These are phyloP conservation scores for Talaromyces nanjingensis DNA, from an alignment of 495 filamentous ascomycete species.

Conservation along the genomic window DNA sequence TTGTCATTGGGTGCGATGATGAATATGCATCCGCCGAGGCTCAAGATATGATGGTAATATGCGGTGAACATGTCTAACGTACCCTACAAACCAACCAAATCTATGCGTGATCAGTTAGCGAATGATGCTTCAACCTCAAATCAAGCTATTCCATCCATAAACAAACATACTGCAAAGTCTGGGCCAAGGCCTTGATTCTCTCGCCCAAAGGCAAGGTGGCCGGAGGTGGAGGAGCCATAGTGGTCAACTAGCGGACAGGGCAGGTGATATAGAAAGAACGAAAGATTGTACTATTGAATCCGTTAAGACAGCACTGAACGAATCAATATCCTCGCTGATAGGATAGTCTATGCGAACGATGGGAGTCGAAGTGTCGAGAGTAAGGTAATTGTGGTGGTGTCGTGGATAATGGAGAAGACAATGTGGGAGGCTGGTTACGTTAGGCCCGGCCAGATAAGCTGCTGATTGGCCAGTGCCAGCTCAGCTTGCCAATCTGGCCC, in stretches of 20 bases:
- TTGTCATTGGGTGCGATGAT: background rate
- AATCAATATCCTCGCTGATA: background rate
- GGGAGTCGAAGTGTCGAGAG: background rate
- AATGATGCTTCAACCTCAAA: slow-evolving; percentile 16
- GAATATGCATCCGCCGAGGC: background rate
- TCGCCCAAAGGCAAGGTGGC: slow-evolving; percentile 62
- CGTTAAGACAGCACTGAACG: background rate
- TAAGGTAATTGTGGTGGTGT: background rate
- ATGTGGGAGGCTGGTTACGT: slow-evolving; percentile 10
- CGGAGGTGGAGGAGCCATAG: slow-evolving; percentile 76
- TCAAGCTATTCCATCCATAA: slow-evolving; percentile 24
- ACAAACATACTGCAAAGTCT: slow-evolving; percentile 77
- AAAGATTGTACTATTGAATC: background rate
- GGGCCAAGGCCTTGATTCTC: slow-evolving; percentile 66
- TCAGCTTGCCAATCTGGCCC: background rate
- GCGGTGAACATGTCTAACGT: slow-evolving; percentile 32
- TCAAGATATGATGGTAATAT: slow-evolving; percentile 15
- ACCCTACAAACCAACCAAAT: slow-evolving; percentile 88
- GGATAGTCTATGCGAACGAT: background rate
- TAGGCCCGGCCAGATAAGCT: background rate
- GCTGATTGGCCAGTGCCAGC: slow-evolving; percentile 6
- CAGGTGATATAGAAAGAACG: background rate
- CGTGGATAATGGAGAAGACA: background rate
- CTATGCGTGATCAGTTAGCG: slow-evolving; percentile 28
- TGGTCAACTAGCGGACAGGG: slow-evolving; percentile 9